Base-by-base conservation (phyloP, 2,329 filamentous ascomycete genomes). In the Penicillium sp. region DNA sequence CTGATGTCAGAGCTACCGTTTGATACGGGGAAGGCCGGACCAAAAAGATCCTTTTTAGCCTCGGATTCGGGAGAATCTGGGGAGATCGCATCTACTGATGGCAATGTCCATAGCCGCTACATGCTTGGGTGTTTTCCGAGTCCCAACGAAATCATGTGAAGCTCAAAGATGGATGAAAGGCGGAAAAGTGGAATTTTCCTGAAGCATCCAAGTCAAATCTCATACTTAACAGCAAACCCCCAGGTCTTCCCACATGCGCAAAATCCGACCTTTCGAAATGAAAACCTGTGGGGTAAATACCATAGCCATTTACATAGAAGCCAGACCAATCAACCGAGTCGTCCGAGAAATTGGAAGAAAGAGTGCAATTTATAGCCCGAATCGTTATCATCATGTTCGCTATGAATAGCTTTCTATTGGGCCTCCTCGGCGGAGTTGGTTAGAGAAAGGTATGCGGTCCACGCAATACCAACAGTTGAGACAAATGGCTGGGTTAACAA, bases 401-500 rank as follows among this genome's bases (percentile, higher is more conserved):
- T 45, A 28, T 36, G 19, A 14, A 47, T 33, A 33, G 47, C 33
- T 48, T 37, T 49, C 19, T 42, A 54, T 67, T 74, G 75, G 14
- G 79, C 81, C 50, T 93, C 89, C 57, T 95, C 91, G 3, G 91
- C 81, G 5, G 91, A 88, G 76, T 97, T 97, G 59, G 88, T 90
- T 49, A 99, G 82, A 3, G 92, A 97, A 11, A 99, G 84, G 74
- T 97, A 99, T 19, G 92, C 93, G 11, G 94, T 97, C 94, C 93
- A 97, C 33, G 91, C 91, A 67, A 97, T 97, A 81, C 93, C 93
- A 53, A 99, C 78, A 9, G 90, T 95, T 16, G 93, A 97, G 9
- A 97, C 93, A 71, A 99, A 97, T 0, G 93, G 93, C 92, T 96
- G 67, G 41, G 22, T 42, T 35, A 33, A 5, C 40, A 19, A 38